Evolutionary conservation across 2,329 filamentous ascomycete genomes (phyloP).

Genomic region (Emmonsia crescens): DNA sequence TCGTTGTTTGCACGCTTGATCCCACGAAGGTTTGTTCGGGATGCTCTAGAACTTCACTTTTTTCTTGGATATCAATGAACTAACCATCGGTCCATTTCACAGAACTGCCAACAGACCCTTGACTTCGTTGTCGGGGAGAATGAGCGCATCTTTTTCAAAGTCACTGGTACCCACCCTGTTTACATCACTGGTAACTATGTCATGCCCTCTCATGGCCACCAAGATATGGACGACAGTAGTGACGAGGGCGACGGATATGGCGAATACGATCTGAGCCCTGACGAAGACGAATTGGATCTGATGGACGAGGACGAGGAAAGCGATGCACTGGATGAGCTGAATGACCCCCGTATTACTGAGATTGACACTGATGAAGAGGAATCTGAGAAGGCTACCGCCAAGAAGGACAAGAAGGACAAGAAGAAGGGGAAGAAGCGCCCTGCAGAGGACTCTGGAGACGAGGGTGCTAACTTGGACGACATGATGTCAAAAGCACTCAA

Average conservation of each 20-base stretch:
- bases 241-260: constrained; percentile 50
- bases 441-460: constrained; percentile 57
- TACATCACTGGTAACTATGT: constrained; percentile 96
- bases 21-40: constrained; percentile 63
- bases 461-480: constrained; percentile 59
- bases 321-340: constrained; percentile 67
- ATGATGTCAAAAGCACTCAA: constrained; percentile 65
- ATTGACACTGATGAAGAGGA: constrained; percentile 70
- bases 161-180: constrained; percentile 78
- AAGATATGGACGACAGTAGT: constrained; percentile 23
- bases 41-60: not conserved
- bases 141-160: constrained; percentile 86
- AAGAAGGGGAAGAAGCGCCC: constrained; percentile 77
- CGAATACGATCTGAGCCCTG: constrained; percentile 66
- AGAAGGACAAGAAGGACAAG: constrained; percentile 44
- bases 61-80: not conserved
- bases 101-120: constrained; percentile 92
- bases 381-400: constrained; percentile 38
- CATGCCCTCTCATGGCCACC: constrained; percentile 49
- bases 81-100: constrained; percentile 10
- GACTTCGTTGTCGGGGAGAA: constrained; percentile 84
- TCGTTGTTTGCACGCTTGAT: constrained; percentile 91
- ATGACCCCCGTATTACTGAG: constrained; percentile 74
- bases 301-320: constrained; percentile 50
- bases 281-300: constrained; percentile 62